Evolutionary conservation across 805 yeast species (phyloP), one percentile per base, ranked within the genome.

Genomic region (Kregervanrija pseudodelftensis): DNA sequence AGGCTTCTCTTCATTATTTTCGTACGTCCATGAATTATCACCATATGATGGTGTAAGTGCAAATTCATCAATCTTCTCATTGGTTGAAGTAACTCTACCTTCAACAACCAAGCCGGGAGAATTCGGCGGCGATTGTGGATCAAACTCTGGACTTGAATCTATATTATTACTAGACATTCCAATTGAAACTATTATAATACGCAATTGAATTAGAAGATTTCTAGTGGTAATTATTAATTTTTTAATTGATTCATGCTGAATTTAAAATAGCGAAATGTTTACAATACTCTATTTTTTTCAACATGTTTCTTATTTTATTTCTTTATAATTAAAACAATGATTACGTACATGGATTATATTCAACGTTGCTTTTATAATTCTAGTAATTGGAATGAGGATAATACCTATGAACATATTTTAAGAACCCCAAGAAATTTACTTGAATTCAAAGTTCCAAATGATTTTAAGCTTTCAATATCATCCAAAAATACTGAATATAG

Each of bases 291-390:
- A 33, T 33, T 33, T 33, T 38, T 11, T 12, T n/a, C 30, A 37
- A 37, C 45, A 33, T 36, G 41, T 37, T 22, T 34, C 13, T 22
- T 36, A 13, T 33, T 22, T 5, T 15, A 17, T 33, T 14, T 39
- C 38, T 13, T 15, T 28, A 11, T 38, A 22, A 8, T 16, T 16
- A 9, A 37, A 14, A 34, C n/a, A 5, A 88, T 88, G 96, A 69
- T 80, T 49, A 74, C 78, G 37, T 90, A 85, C 66, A 88, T 91
- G 95, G 96, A 91, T 54, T 84, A 82, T 61, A 76, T 91, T 31
- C 82, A 82, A 53, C 72, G 75, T 63, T 76, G 85, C 52, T 91
- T 85, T 65, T 77, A 82, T 60, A 64, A 69, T 34, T 61, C 82
- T 17, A 80, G 95, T 1, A 73, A 74, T 5, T 90, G 97, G 97